phyloP scores from a whole-genome alignment of 1,284 basidiomycete genomes.

The Mixia osmundae region DNA sequence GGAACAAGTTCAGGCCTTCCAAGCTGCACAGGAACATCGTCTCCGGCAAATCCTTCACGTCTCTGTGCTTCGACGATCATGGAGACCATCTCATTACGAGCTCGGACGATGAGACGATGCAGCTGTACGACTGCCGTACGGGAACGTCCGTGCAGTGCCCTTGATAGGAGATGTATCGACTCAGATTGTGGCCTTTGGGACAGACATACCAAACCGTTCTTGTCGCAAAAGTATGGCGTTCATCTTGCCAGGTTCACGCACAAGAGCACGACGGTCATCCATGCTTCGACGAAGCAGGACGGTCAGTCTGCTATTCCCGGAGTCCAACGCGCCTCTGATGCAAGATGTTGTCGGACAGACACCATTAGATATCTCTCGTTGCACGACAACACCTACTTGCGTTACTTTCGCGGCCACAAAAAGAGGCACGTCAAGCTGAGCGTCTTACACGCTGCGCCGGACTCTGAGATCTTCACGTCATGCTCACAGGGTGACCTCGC shows the following conservation, averaged over 20 bases:
- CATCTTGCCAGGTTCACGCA: conserved; percentile 88
- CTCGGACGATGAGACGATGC: conserved; percentile 78
- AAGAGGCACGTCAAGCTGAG: conserved; percentile 27
- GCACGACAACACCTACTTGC: conserved; percentile 85
- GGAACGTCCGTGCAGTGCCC: conserved; percentile 51
- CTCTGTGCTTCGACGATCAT: conserved; percentile 69
- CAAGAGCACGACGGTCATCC: conserved; percentile 54
- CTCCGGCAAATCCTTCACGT: conserved; percentile 34
- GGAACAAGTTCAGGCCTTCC: conserved; percentile 44
- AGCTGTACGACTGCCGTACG: conserved; percentile 61
- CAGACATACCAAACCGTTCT: conserved; percentile 50
- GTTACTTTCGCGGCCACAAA: conserved; percentile 89
- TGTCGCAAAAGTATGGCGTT: conserved; percentile 91
- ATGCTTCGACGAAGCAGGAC: conserved; percentile 87
- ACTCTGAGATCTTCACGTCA: too few relatives aligned
- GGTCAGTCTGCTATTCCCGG: conserved; percentile 21
- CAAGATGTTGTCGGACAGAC: conserved; percentile 22
- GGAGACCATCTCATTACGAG: conserved; percentile 70
- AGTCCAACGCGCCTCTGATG: background rate
- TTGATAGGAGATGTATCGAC: background rate
- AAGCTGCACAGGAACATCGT: conserved; percentile 60
- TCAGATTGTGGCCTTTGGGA: conserved; percentile 12
- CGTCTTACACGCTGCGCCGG: background rate
- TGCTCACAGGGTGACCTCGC: conserved; percentile 41
- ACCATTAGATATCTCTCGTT: conserved; percentile 82